Conservation (phyloP, 169 alveolate genomes). For the Fabrea salina region DNA sequence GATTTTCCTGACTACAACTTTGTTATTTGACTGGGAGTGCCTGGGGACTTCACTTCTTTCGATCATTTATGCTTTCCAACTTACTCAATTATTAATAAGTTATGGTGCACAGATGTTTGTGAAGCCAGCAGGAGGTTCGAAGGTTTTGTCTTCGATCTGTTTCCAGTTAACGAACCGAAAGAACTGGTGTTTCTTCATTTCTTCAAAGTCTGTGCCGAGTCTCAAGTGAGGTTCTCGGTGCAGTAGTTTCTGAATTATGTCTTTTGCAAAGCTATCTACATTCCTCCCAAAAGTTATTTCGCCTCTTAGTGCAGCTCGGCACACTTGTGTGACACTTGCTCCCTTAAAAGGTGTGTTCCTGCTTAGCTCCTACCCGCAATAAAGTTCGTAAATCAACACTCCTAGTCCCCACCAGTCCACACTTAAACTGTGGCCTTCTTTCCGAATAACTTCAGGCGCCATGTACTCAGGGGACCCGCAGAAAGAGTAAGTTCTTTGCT, state of each 20-base stretch:
- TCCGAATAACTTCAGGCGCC: conserved; percentile 61
- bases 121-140: too few species aligned
- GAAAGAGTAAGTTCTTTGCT: conserved; percentile 40
- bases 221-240: conserved; percentile 10
- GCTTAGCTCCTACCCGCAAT: conserved; percentile 33
- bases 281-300: neutral
- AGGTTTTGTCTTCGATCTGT: neutral
- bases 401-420: conserved; percentile 68
- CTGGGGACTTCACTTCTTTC: too few species aligned
- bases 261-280: conserved; percentile 10
- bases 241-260: conserved; percentile 12
- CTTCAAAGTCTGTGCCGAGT: neutral
- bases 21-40: too few species aligned
- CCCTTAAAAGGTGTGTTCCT: conserved; percentile 31
- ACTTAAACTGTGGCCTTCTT: conserved; percentile 45
- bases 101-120: too few species aligned
- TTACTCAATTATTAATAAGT: too few species aligned
- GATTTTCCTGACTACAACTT: too few species aligned
- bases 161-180: neutral
- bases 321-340: neutral
- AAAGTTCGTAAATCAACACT: conserved; percentile 52
- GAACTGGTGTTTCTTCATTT: neutral
- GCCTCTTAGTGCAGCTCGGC: neutral
- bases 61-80: too few species aligned
- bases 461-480: conserved; percentile 66